A percentile compares a stretch with the other conserved stretches of the same genome.
phyloP scores from a whole-genome alignment of 768 basidiomycete species.

The Hirschioporus abietinus region DNA sequence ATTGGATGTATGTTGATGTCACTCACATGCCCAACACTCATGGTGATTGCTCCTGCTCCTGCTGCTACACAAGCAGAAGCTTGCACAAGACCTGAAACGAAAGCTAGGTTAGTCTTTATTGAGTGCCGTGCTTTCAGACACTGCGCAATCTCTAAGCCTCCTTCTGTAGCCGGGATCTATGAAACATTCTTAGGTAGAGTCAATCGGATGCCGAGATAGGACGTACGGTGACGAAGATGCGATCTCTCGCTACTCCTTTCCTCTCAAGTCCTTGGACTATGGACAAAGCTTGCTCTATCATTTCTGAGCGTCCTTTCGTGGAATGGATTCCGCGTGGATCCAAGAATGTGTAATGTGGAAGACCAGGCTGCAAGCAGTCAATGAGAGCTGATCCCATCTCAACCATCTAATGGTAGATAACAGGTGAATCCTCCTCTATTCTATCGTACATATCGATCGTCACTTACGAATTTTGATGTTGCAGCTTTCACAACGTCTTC shows the following conservation, averaged over 20 bases:
- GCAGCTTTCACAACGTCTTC: slow-evolving; percentile 4
- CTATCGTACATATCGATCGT: too few species aligned
- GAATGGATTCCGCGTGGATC: slow-evolving; percentile 36
- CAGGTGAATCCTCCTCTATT: slow-evolving; percentile 3
- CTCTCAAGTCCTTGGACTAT: slow-evolving; percentile 36
- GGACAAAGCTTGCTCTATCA: slow-evolving; percentile 38
- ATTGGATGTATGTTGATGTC: slow-evolving; percentile 1
- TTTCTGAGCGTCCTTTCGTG: slow-evolving; percentile 27
- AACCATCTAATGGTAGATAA: slow-evolving; percentile 34
- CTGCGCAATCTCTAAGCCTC: slow-evolving; percentile 44
- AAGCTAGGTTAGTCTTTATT: slow-evolving; percentile 46
- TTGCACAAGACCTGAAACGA: slow-evolving; percentile 51
- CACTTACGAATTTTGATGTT: slow-evolving; percentile 27
- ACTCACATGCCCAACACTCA: slow-evolving; percentile 46
- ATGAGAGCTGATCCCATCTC: slow-evolving; percentile 42
- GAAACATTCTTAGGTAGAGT: not conserved
- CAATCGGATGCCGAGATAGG: not conserved
- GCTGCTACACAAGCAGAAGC: slow-evolving; percentile 52
- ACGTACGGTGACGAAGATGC: slow-evolving; percentile 45
- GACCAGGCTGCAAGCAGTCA: slow-evolving; percentile 31
- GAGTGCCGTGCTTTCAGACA: slow-evolving; percentile 30
- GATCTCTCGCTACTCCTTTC: slow-evolving; percentile 32
- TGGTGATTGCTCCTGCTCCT: slow-evolving; percentile 40
- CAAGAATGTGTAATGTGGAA: slow-evolving; percentile 46
- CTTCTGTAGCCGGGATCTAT: slow-evolving; percentile 55